A percentile compares a stretch with the other conserved stretches of the same genome.
Evolutionary conservation across 495 filamentous ascomycete genomes (phyloP).

Genomic region (Talaromyces trachyspermus): DNA sequence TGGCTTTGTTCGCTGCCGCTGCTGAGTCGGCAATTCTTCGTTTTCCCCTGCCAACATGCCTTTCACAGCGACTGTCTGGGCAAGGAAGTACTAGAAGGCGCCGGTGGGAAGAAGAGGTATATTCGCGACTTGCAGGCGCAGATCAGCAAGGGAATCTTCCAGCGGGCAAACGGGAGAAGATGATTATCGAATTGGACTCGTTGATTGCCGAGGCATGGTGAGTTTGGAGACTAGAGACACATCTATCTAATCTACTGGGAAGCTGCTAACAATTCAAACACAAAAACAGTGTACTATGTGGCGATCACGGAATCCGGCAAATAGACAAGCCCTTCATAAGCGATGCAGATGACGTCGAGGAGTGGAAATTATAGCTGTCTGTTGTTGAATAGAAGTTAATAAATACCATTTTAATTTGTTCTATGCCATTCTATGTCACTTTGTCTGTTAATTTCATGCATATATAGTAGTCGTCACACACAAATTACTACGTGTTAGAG

Average conservation of each 20-base stretch:
- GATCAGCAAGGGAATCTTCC: constrained; percentile 64
- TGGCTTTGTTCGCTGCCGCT: constrained; percentile 80
- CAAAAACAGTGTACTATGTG: constrained; percentile 72
- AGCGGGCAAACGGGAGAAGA: constrained; percentile 64
- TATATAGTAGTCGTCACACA: no score
- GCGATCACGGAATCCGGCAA: constrained; percentile 85
- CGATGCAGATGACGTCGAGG: constrained; percentile 59
- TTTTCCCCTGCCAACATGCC: constrained; percentile 96
- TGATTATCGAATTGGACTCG: constrained; percentile 81
- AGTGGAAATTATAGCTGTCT: constrained; percentile 71
- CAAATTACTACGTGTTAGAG: no score
- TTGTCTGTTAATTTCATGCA: background rate
- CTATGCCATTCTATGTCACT: no score
- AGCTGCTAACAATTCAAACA: constrained; percentile 12
- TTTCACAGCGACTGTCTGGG: constrained; percentile 94
- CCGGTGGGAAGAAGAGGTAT: constrained; percentile 64
- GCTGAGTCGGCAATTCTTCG: constrained; percentile 86
- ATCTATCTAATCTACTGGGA: background rate
- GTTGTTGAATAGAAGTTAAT: constrained; percentile 5
- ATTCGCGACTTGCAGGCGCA: constrained; percentile 80
- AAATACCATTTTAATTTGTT: background rate
- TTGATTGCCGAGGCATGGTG: constrained; percentile 76
- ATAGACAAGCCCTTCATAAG: constrained; percentile 88
- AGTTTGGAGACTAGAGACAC: constrained; percentile 22
- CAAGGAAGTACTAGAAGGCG: constrained; percentile 67